Base-by-base conservation (phyloP, 2,329 filamentous ascomycete genomes). In the Ramularia endophylla region DNA sequence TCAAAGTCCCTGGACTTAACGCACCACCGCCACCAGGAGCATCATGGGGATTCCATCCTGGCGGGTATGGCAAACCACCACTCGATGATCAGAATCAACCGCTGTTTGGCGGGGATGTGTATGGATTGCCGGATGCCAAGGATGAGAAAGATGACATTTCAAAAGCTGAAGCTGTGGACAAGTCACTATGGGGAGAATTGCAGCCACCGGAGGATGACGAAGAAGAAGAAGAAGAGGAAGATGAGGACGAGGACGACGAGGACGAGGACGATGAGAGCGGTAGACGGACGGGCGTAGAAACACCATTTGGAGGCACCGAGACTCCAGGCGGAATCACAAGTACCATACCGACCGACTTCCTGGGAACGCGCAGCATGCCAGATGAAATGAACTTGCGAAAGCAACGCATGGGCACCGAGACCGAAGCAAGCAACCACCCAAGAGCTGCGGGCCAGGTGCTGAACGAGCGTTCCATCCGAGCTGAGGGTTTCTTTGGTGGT, bases 51-150 rank as follows among this genome's bases (percentile, higher is more conserved):
- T 98, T 94, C 64, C 85, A 90, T 53, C 88, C 90, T 6, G 92
- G 92, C 45, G 89, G 90, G 46, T 98, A 90, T 72, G 92, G 92
- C 37, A 97, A 97, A 63, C 90, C 92, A 1, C 92, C 92, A 0
- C 81, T 94, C 1, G 90, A 97, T 60, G 92, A 97, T 55, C 85
- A 87, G 63, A 94, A 95, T 63, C 75, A 87, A 37, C 89, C 92
- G 0, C 71, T 95, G 3, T 97, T 89, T 60, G 92, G 90, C 38
- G 90, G 92, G 53, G 92, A 98, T 64, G 86, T 97, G 16, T 95
- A 95, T 60, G 92, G 92, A 45, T 79, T 94, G 35, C 62, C 79
- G 41, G 75, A 53, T 9, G 40, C 44, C 18, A 49, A 54, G 35
- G 51, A 53, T 4, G 80, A 53, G 70, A 79, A 53, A 75, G 77